phyloP scores from a whole-genome alignment of 139 green algal species.

The Chlorella sp. region DNA sequence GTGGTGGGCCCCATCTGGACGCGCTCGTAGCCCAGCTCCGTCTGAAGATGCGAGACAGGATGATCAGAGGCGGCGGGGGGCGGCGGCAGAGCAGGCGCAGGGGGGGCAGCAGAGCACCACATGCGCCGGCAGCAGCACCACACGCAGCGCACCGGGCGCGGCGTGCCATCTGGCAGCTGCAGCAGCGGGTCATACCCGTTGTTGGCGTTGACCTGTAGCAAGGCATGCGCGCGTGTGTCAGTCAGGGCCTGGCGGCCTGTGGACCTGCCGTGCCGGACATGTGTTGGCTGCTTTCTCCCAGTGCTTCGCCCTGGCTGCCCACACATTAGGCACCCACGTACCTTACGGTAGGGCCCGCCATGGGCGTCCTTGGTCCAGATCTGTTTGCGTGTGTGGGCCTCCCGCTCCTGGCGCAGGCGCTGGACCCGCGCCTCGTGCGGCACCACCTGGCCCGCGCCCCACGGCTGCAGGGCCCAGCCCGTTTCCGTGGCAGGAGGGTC shows the following conservation, averaged over 20 bases:
- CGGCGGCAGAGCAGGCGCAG: neutral
- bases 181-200: constrained; percentile 39
- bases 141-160: constrained; percentile 25
- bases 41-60: constrained; percentile 4
- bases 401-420: constrained; percentile 39
- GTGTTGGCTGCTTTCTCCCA: too few species aligned
- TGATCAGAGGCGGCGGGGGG: neutral
- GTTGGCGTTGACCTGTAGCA: constrained; percentile 22
- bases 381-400: constrained; percentile 55
- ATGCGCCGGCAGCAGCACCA: neutral
- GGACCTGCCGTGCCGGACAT: too few species aligned
- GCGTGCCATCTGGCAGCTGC: constrained; percentile 39
- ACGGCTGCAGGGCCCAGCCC: too few species aligned
- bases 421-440: too few species aligned
- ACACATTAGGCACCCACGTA: neutral
- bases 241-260: too few species aligned
- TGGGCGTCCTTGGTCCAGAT: constrained; percentile 85
- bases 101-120: neutral
- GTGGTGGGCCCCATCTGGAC: constrained; percentile 69
- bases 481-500: too few species aligned
- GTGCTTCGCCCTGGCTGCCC: neutral
- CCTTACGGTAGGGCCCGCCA: constrained; percentile 75
- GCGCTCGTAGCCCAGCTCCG: constrained; percentile 66
- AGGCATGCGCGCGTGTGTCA: neutral
- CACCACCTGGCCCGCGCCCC: too few species aligned